phyloP scores from a whole-genome alignment of 2,329 filamentous ascomycete genomes.

The Emydomyces testavorans region DNA sequence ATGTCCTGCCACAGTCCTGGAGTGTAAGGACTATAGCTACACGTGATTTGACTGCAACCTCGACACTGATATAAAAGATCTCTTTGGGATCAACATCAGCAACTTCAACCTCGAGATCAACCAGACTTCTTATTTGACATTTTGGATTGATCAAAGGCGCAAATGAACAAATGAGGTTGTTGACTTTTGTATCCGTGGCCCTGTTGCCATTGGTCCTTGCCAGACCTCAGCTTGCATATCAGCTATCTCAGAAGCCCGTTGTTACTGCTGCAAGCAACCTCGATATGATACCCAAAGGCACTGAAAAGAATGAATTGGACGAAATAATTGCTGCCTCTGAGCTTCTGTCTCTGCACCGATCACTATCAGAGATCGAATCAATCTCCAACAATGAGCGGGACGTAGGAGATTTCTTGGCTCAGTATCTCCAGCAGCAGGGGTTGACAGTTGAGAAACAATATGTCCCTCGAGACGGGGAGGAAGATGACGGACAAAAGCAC shows the following conservation, averaged over 20 bases:
- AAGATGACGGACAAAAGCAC: slow-evolving; percentile 9
- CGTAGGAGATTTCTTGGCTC: slow-evolving; percentile 56
- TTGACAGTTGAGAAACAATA: slow-evolving; percentile 53
- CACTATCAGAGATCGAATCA: slow-evolving; percentile 63
- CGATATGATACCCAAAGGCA: neutral
- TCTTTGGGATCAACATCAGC: no score
- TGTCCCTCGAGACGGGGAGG: slow-evolving; percentile 22
- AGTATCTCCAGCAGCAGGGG: slow-evolving; percentile 50
- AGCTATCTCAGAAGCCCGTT: neutral
- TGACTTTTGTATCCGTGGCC: neutral
- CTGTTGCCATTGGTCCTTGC: slow-evolving; percentile 3
- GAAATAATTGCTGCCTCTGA: slow-evolving; percentile 33
- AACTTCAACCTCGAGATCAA: neutral
- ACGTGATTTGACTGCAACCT: no score
- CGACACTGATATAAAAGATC: no score
- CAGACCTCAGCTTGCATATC: neutral
- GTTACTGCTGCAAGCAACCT: neutral
- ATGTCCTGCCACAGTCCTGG: no score
- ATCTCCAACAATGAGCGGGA: slow-evolving; percentile 56
- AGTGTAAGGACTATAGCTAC: no score
- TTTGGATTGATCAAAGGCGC: no score
- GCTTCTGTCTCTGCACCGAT: slow-evolving; percentile 61
- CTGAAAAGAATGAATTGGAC: slow-evolving; percentile 18
- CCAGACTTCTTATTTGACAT: no score
- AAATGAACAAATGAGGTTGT: neutral